Evolutionary conservation across 139 green algal genomes (phyloP).

Genomic region (Ettlia oleoabundans): DNA sequence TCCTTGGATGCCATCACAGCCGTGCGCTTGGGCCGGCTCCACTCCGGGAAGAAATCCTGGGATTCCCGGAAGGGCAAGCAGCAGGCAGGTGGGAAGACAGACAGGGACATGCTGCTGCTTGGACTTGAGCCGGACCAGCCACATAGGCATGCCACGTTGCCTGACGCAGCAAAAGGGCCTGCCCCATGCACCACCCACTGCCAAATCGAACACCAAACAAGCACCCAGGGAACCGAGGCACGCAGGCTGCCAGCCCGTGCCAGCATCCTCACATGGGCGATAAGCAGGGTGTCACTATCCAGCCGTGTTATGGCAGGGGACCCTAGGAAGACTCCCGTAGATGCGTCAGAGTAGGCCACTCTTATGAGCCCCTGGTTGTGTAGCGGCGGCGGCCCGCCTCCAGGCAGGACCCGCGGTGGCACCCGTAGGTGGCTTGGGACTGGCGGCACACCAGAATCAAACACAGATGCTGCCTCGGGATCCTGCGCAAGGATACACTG

Average conservation of each 20-base stretch:
- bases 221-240: too few species aligned
- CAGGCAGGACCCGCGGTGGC: not conserved
- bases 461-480: too few species aligned
- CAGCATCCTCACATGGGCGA: slow-evolving; percentile 13
- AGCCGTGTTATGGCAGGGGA: slow-evolving; percentile 19
- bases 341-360: slow-evolving; percentile 12
- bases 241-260: not conserved
- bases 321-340: slow-evolving; percentile 13
- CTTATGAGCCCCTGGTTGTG: slow-evolving; percentile 12
- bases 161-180: too few species aligned
- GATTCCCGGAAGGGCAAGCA: not conserved
- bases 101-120: too few species aligned
- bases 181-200: not conserved
- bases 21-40: not conserved
- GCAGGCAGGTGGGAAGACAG: not conserved
- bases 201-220: too few species aligned
- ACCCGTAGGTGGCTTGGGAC: not conserved
- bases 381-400: not conserved
- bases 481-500: too few species aligned
- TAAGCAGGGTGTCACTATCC: slow-evolving; percentile 2
- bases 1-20: not conserved
- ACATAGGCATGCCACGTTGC: too few species aligned
- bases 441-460: too few species aligned
- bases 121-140: too few species aligned
- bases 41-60: slow-evolving; percentile 19